A percentile compares a stretch with the other conserved stretches of the same genome.
phyloP scores from a whole-genome alignment of 139 green algal species.

The Parachlorella kessleri region DNA sequence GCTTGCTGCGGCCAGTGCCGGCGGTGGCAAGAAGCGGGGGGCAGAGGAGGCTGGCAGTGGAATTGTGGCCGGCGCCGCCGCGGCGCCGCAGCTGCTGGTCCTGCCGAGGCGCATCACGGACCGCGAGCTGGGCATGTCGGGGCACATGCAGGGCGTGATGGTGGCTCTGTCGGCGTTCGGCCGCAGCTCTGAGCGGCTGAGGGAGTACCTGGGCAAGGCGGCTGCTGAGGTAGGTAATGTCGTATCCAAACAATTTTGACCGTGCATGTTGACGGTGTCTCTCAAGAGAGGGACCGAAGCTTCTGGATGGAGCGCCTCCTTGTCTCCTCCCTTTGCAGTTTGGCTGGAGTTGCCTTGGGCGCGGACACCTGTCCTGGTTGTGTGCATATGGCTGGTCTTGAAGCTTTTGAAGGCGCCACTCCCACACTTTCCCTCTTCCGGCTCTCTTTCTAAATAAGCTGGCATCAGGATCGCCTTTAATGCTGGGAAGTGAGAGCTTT shows the following conservation, averaged over 20 bases:
- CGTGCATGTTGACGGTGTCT: too few species aligned
- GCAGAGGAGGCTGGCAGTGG: too few species aligned
- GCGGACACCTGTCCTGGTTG: too few species aligned
- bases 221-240: constrained; percentile 8
- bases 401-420: too few species aligned
- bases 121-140: constrained; percentile 14
- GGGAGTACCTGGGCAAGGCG: constrained; percentile 19
- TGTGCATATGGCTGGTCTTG: too few species aligned
- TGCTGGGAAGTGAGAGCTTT: not conserved
- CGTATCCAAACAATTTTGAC: too few species aligned
- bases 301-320: too few species aligned
- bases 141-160: constrained; percentile 9
- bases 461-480: not conserved
- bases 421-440: not conserved
- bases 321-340: too few species aligned
- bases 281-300: too few species aligned
- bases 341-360: too few species aligned
- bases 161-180: constrained; percentile 2
- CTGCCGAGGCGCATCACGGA: constrained; percentile 13
- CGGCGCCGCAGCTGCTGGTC: constrained; percentile 4
- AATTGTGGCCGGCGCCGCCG: not conserved
- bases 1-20: too few species aligned
- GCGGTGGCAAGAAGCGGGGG: too few species aligned
- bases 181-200: constrained; percentile 10
- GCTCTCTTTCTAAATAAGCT: not conserved